Percentiles rank a stretch among this genome's conserved stretches.
Evolutionary conservation across 1,139 yeast genomes (phyloP).

Genomic region (Williopsis jadinii): DNA sequence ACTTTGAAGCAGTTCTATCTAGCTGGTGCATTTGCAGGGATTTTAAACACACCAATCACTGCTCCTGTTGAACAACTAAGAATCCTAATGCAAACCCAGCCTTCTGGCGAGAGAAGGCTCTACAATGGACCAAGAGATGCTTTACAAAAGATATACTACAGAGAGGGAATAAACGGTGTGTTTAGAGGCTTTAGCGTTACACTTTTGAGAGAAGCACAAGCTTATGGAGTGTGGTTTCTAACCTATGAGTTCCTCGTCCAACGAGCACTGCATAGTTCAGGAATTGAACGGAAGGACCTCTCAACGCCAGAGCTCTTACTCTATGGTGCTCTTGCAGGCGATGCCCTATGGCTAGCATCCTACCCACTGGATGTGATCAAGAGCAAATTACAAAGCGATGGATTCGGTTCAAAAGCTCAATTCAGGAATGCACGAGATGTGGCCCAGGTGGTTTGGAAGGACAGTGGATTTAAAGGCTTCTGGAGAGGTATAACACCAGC

Average conservation of each 20-base stretch:
- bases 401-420: slow-evolving; percentile 39
- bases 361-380: slow-evolving; percentile 86
- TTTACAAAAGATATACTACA: slow-evolving; percentile 36
- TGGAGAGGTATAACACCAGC: slow-evolving; percentile 89
- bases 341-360: slow-evolving; percentile 72
- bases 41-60: slow-evolving; percentile 64
- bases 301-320: slow-evolving; percentile 56
- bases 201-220: slow-evolving; percentile 62
- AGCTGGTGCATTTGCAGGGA: slow-evolving; percentile 76
- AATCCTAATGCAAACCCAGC: slow-evolving; percentile 59
- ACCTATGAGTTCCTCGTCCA: slow-evolving; percentile 60
- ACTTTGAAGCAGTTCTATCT: slow-evolving; percentile 56
- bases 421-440: slow-evolving; percentile 40
- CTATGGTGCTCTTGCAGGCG: slow-evolving; percentile 87
- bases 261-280: slow-evolving; percentile 29
- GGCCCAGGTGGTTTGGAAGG: slow-evolving; percentile 41
- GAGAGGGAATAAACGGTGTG: slow-evolving; percentile 68
- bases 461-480: slow-evolving; percentile 65
- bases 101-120: slow-evolving; percentile 27
- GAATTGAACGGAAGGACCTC: slow-evolving; percentile 36
- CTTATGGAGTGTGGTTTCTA: slow-evolving; percentile 78
- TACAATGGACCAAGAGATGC: slow-evolving; percentile 39
- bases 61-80: slow-evolving; percentile 74
- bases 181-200: slow-evolving; percentile 71
- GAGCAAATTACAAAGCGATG: slow-evolving; percentile 67